Base-by-base conservation (phyloP, 2,329 filamentous ascomycete species). In the Sclerotinia trifoliorum region DNA sequence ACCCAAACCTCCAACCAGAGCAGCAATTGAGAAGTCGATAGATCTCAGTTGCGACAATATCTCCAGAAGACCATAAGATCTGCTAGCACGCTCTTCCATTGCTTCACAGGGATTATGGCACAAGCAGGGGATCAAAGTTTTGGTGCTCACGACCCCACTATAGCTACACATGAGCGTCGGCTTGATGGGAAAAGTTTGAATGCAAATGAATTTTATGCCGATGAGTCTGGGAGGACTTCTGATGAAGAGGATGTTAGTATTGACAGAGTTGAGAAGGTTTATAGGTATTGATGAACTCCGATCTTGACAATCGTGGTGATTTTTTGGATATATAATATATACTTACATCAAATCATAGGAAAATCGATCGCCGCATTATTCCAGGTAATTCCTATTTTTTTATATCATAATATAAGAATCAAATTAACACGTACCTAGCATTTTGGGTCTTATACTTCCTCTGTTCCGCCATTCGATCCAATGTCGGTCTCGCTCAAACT, bases 361-460 rank as follows among this genome's bases (percentile, higher is more conserved):
- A 86, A 78, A 80, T 87, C 46, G 85, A 87, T 71, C 80, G 81
- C n/a, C 80, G 85, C 24, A 86, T 87, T 69, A 82, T 86, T 69
- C 84, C 84, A 72, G 80, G 80, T 80, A 48, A 52, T 44, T 46
- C 10, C 17, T 74, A 57, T 51, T 54, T 42, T 26, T 2, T 29
- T n/a, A n/a, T 29, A 29, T 39, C 10, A 8, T 21, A 7, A 29
- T 24, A 54, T 19, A n/a, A 48, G 29, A 63, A n/a, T 32, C 35
- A 21, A 5, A 54, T 15, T 65, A n/a, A 66, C 29, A 69, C 24
- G 48, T 55, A 55, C 19, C 29, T 70, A 85, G 92, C 93, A 42
- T 94, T 97, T 79, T 97, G 93, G 93, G 79, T 90, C 21, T 84
- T 97, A 21, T 97, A 97, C 81, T 97, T 97, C 77, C 85, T 97